Evolutionary conservation across 768 basidiomycete species (phyloP), one percentile per base, ranked within the genome.

Genomic region (Lactarius pseudohatsudake): DNA sequence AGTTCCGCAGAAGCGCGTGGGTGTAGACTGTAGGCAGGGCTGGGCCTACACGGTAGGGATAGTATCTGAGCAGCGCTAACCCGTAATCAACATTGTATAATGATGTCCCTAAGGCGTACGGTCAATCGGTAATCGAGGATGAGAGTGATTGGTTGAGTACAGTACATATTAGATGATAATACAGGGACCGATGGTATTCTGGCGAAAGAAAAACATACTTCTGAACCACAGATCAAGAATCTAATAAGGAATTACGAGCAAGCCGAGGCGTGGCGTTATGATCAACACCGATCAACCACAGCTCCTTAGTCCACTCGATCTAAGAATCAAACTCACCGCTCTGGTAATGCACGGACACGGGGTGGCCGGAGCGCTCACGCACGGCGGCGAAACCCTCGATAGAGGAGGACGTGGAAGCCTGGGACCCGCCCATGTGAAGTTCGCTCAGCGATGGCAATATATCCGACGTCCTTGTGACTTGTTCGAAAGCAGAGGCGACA

Each of bases 391-490:
- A 53, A 2, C 50, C 13, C 50, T 53, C 50, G 13, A 53, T 22
- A 53, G 50, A 15, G n/a, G n/a, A 26, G 22, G 47, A 6, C 13
- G 26, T 15, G 50, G 50, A 26, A 53, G 50, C 50, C 50, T 3
- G 50, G 50, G 50, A 13, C 13, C 13, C 50, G 22, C 50, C 50
- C 5, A 57, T 18, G n/a, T 57, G 30, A 22, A 57, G 56, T 32
- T 57, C 56, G 56, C 56, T 18, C 32, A 57, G 56, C 30, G 32
- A 30, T 8, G 56, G 56, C 56, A 57, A 22, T 36, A 57, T 15
- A 15, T 3, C 26, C 2, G 26, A 53, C 22, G 8, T 36, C 9
- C 16, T 9, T 4, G 56, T 18, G 30, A 34, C 56, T 30, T 30
- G 30, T 20, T 36, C 28, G 30, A 57, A 36, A 30, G 56, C 13